Percentiles rank a stretch among this genome's conserved stretches.
Evolutionary conservation across 1,284 basidiomycete genomes (phyloP).

Genomic region (Ustilago bromivora): DNA sequence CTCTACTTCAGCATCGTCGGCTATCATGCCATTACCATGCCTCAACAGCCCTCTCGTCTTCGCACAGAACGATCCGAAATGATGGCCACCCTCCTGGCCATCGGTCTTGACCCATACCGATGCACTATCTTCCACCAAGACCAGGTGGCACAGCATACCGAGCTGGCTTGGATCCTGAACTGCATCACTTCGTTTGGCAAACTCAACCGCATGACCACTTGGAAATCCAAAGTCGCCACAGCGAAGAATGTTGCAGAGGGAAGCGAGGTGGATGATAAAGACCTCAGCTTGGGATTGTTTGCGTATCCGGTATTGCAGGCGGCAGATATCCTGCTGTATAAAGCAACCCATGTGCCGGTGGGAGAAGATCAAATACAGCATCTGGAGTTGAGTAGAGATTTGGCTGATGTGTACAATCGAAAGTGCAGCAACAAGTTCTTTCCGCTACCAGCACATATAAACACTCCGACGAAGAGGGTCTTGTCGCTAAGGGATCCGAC

Average conservation of each 20-base stretch:
- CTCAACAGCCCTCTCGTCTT: constrained; percentile 51
- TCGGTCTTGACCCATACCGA: constrained; percentile 83
- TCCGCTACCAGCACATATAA: constrained; percentile 79
- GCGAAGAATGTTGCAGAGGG: constrained; percentile 77
- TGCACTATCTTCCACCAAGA: constrained; percentile 89
- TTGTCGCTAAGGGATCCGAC: constrained; percentile 86
- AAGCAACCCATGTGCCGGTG: constrained; percentile 91
- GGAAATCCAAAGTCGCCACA: constrained; percentile 87
- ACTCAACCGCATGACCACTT: constrained; percentile 90
- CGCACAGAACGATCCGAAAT: constrained; percentile 75
- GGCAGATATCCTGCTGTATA: constrained; percentile 90
- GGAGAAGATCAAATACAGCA: constrained; percentile 96
- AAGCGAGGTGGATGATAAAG: constrained; percentile 82
- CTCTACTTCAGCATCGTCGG: constrained; percentile 86
- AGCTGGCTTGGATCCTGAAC: constrained; percentile 90
- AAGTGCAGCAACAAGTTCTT: constrained; percentile 74
- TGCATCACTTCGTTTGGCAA: constrained; percentile 86
- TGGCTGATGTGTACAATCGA: constrained; percentile 86
- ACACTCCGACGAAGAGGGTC: constrained; percentile 77
- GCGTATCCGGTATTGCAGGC: constrained; percentile 94
- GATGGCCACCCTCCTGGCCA: constrained; percentile 84
- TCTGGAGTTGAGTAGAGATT: constrained; percentile 84
- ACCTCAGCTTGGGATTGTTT: constrained; percentile 85
- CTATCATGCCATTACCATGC: constrained; percentile 71
- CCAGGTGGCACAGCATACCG: constrained; percentile 85